Conservation (phyloP, 192 early-diverging fungal species). For the Umbelopsis vinacea region DNA sequence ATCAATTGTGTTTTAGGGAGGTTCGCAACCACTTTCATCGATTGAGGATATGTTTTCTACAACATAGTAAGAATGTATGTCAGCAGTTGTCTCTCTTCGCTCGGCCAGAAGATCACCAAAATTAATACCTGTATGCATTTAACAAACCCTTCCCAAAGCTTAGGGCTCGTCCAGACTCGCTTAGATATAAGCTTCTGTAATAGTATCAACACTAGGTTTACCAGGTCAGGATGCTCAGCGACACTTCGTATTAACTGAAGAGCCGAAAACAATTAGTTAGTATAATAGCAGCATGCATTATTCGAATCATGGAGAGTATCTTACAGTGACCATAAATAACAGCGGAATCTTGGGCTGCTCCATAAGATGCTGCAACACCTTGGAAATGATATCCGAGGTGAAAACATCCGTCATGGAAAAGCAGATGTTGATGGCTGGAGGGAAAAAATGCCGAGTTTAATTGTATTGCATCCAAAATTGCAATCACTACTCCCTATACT, state of each 20-base stretch:
- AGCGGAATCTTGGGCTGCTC: conserved; percentile 70
- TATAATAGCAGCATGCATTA: neutral
- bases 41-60: conserved; percentile 29
- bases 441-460: neutral
- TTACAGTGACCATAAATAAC: conserved; percentile 77
- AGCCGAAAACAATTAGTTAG: neutral
- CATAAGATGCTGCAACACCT: conserved; percentile 67
- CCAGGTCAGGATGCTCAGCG: conserved; percentile 62
- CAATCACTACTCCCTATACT: neutral
- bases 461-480: neutral
- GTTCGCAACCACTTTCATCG: conserved; percentile 25
- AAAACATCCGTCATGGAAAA: conserved; percentile 68
- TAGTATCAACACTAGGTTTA: conserved; percentile 61
- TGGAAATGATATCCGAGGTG: conserved; percentile 70
- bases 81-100: neutral
- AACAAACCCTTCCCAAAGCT: conserved; percentile 81
- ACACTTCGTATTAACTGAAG: conserved; percentile 60
- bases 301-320: neutral
- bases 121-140: conserved; percentile 58
- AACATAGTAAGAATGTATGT: neutral
- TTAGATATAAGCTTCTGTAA: conserved; percentile 65
- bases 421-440: conserved; percentile 73
- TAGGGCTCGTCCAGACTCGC: conserved; percentile 67
- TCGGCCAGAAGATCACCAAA: neutral
- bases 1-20: conserved; percentile 26